These are phyloP conservation scores for Trichoderma sp. DNA, from an alignment of 2,329 filamentous ascomycete genomes.

Conservation along the genomic window DNA sequence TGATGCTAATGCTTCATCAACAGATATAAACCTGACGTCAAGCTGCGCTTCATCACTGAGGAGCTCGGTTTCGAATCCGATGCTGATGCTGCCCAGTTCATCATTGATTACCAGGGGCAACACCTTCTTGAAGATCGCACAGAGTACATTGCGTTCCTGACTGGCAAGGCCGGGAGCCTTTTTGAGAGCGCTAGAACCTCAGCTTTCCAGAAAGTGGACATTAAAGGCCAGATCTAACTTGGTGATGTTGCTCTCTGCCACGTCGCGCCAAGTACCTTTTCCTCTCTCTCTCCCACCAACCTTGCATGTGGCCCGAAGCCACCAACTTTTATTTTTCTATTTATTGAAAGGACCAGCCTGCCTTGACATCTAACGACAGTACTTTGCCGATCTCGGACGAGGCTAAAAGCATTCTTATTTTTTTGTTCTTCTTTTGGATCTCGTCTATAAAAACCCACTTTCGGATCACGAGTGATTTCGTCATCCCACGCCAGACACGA, in stretches of 20 bases:
- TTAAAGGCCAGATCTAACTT: conserved; percentile 90
- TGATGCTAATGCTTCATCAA: conserved; percentile 47
- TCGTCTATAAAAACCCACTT: conserved; percentile 5
- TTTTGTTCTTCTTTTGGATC: conserved; percentile 8
- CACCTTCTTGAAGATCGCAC: conserved; percentile 75
- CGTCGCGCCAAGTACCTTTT: background rate
- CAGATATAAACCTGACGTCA: conserved; percentile 91
- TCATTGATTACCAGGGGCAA: conserved; percentile 77
- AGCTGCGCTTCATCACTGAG: conserved; percentile 88
- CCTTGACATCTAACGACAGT: conserved; percentile 14
- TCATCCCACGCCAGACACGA: background rate
- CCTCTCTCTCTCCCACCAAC: background rate
- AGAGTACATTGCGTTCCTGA: conserved; percentile 71
- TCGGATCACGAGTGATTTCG: background rate
- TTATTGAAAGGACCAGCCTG: conserved; percentile 1
- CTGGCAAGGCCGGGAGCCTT: conserved; percentile 68
- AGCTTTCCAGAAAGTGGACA: conserved; percentile 87
- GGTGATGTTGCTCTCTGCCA: conserved; percentile 22
- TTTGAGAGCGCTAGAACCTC: conserved; percentile 74
- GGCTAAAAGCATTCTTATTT: conserved; percentile 2
- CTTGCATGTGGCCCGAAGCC: background rate
- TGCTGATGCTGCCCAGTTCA: conserved; percentile 85
- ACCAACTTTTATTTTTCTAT: background rate
- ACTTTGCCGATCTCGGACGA: background rate
- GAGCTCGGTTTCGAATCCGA: conserved; percentile 95